A percentile compares a stretch with the other conserved stretches of the same genome.
Conservation (phyloP, 2,329 filamentous ascomycete species). For the Trichoderma cornu-damae region DNA sequence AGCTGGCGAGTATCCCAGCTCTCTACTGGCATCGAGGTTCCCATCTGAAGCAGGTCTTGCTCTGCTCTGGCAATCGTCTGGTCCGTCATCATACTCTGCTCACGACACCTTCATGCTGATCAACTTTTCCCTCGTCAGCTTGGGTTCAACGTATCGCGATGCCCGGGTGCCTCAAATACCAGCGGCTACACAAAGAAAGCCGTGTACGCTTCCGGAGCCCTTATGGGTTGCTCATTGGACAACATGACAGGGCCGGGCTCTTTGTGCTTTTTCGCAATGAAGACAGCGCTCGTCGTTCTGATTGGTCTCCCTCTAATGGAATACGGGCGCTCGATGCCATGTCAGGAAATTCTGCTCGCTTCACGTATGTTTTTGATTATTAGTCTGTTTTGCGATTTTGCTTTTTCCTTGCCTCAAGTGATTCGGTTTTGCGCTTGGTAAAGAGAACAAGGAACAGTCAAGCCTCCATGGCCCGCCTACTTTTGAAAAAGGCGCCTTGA, state of each 20-base stretch:
- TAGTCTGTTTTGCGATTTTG: not conserved
- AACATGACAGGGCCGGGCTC: not conserved
- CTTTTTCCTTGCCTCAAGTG: not conserved
- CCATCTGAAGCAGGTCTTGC: not conserved
- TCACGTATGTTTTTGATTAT: not conserved
- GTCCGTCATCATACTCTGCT: not conserved
- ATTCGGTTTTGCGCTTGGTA: not conserved
- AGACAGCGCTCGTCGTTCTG: not conserved
- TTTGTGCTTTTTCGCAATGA: not conserved
- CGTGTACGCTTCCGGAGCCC: not conserved
- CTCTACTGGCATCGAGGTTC: not conserved
- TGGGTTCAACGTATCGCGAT: not conserved
- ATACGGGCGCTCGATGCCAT: not conserved
- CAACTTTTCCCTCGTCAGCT: not conserved
- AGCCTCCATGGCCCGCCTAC: not conserved
- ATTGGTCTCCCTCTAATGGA: not conserved
- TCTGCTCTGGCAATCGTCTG: not conserved
- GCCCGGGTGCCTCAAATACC: not conserved
- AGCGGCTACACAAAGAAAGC: not conserved
- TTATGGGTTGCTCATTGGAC: not conserved
- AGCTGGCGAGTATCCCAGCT: not conserved
- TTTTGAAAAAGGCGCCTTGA: not conserved
- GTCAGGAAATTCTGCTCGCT: not conserved
- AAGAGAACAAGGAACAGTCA: not conserved
- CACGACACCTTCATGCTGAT: not conserved